Base-by-base conservation (phyloP, 2,329 filamentous ascomycete genomes). In the Pseudogymnoascus sp. region DNA sequence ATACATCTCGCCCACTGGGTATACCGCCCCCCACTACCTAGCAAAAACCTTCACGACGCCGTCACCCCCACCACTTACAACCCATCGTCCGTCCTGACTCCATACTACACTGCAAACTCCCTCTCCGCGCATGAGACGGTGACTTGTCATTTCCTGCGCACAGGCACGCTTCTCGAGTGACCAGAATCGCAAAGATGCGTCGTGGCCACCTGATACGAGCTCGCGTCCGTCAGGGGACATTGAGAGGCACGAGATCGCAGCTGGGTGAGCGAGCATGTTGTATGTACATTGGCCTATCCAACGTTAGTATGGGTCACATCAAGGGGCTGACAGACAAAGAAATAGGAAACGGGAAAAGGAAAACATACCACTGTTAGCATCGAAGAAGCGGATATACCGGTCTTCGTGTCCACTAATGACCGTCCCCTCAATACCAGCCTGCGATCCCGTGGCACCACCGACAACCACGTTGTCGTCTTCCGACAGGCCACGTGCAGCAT, bases 371-470 rank as follows among this genome's bases (percentile, higher is more conserved):
- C 91, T 96, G 72, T 99, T 97, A 65, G 94, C 94, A 79, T 99
- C 94, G 74, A 96, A 99, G 81, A 99, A 96, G 67, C 93, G 84
- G 68, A 99, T 92, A 70, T 92, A 97, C 68, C 90, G 87, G 76
- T 99, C 94, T 78, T 99, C 94, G 72, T 99, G 93, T 66, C 94
- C 94, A 64, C 90, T 95, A 66, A 99, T 97, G 62, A 99, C 89
- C 20, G 95, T 90, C 11, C 94, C 94, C 74, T 97, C 92, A 0
- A 96, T 86, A 35, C 89, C 89, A 61, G 88, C 90, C 36, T 81
- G 78, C 22, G 90, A 89, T 9, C 85, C 84, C 0, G 94, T 97
- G 5, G 93, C 91, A 1, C 92, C 91, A 43, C 88, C 88, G 1
- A 89, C 83, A 6, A 85, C 78, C 9, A 83, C 80, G 65, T 95